Conservation (phyloP, 768 basidiomycete genomes). For the Mycena venus region DNA sequence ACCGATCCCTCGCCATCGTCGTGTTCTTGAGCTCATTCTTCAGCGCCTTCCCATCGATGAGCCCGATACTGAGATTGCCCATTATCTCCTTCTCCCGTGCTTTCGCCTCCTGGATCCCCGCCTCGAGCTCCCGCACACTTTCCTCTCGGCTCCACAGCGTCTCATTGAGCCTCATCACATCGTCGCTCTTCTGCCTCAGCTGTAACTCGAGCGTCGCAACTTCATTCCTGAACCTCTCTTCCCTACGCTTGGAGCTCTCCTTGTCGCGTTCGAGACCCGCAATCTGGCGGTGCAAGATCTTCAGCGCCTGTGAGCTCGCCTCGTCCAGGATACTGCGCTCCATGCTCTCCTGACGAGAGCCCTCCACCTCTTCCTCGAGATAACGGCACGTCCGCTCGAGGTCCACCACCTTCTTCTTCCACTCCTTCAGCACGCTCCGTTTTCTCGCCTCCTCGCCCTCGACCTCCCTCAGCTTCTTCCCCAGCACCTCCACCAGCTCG, state of each 20-base stretch:
- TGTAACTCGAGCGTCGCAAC: constrained; percentile 63
- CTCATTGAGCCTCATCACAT: constrained; percentile 60
- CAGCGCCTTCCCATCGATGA: constrained; percentile 60
- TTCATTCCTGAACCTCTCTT: constrained; percentile 58
- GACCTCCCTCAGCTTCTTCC: constrained; percentile 62
- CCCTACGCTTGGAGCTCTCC: constrained; percentile 58
- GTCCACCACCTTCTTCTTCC: constrained; percentile 85
- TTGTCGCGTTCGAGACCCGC: constrained; percentile 80
- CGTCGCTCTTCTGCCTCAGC: constrained; percentile 59
- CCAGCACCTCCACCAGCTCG: constrained; percentile 76
- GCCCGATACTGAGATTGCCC: constrained; percentile 58
- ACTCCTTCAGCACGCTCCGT: constrained; percentile 63
- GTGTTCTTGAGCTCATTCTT: constrained; percentile 58
- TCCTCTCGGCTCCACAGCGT: constrained; percentile 63
- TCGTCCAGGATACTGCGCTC: constrained; percentile 89
- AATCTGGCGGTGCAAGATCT: constrained; percentile 86
- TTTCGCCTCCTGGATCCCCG: constrained; percentile 67
- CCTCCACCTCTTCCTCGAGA: constrained; percentile 91
- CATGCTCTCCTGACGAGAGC: constrained; percentile 84
- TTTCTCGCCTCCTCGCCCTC: constrained; percentile 79
- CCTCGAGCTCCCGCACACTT: constrained; percentile 64
- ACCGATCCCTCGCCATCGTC: constrained; percentile 55
- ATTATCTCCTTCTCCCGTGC: constrained; percentile 74
- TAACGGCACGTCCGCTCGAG: constrained; percentile 75
- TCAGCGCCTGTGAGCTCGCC: constrained; percentile 82